Evolutionary conservation across 1,139 yeast genomes (phyloP).

Genomic region (Yamadazyma siamensis): DNA sequence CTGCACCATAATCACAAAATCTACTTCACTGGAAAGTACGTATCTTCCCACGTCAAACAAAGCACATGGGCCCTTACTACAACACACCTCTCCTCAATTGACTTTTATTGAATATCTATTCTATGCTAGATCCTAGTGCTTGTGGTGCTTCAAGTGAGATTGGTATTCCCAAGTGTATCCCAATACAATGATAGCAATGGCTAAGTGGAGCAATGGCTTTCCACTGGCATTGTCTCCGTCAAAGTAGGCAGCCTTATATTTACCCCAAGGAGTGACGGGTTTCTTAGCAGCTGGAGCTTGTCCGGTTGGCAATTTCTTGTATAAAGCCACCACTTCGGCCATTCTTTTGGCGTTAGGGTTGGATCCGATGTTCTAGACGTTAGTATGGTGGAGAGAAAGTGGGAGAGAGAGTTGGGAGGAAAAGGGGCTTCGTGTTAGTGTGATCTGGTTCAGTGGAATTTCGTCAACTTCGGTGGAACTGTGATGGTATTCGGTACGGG

Average conservation of each 20-base stretch:
- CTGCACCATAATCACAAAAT: too few relatives aligned
- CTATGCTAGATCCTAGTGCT: constrained; percentile 12
- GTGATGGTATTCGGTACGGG: too few relatives aligned
- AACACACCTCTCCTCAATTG: too few relatives aligned
- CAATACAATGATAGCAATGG: constrained; percentile 62
- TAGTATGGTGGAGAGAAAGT: constrained; percentile 25
- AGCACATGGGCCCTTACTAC: too few relatives aligned
- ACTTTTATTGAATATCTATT: constrained; percentile 1
- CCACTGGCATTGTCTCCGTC: constrained; percentile 79
- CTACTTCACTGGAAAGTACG: too few relatives aligned
- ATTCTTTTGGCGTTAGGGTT: constrained; percentile 97
- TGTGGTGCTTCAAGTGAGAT: constrained; percentile 67
- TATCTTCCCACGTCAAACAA: too few relatives aligned
- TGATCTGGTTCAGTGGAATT: too few relatives aligned
- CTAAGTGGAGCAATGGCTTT: constrained; percentile 78
- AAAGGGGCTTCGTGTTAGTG: too few relatives aligned
- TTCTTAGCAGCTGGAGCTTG: constrained; percentile 69
- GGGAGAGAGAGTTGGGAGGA: background rate
- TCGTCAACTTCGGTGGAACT: too few relatives aligned
- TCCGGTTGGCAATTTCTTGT: constrained; percentile 95
- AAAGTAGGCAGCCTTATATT: constrained; percentile 76
- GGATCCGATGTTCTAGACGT: constrained; percentile 78
- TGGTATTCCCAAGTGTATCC: constrained; percentile 95
- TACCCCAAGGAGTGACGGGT: constrained; percentile 69
- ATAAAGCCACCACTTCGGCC: constrained; percentile 91